Evolutionary conservation across 208 protist genomes (phyloP).

Genomic region (Novymonas esmeraldas): DNA sequence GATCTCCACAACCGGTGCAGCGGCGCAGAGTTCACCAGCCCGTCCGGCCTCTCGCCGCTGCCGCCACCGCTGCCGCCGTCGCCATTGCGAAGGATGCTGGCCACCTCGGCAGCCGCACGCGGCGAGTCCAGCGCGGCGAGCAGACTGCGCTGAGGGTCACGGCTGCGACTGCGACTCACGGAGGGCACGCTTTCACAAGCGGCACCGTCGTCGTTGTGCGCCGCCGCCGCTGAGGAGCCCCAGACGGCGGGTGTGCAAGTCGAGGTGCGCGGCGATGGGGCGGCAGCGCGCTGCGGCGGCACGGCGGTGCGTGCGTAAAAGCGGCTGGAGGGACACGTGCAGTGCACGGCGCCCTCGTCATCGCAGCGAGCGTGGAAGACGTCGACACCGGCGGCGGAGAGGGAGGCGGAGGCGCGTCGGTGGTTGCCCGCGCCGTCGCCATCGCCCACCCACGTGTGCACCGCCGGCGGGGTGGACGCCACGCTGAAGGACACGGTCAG

Average conservation of each 20-base stretch:
- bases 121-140: slow-evolving; percentile 12
- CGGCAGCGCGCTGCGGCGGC: not conserved
- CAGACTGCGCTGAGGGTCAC: slow-evolving; percentile 9
- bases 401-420: not conserved
- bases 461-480: not conserved
- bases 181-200: not conserved
- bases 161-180: not conserved
- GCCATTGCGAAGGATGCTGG: not conserved
- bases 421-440: not conserved
- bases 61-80: not conserved
- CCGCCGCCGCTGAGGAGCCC: too few relatives aligned
- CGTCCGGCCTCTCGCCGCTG: slow-evolving; percentile 1
- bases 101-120: slow-evolving; percentile 1
- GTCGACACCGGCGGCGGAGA: not conserved
- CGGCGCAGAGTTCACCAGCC: slow-evolving; percentile 14
- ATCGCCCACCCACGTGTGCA: not conserved
- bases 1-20: not conserved
- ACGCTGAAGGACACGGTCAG: slow-evolving; percentile 34
- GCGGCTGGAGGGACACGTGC: slow-evolving; percentile 29
- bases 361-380: slow-evolving; percentile 35
- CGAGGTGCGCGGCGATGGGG: not conserved
- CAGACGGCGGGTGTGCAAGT: too few relatives aligned
- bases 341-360: slow-evolving; percentile 21
- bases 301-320: slow-evolving; percentile 11
- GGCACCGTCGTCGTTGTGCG: too few relatives aligned